Conservation (phyloP, 192 early-diverging fungal genomes). For the Coemansia nantahalensis region DNA sequence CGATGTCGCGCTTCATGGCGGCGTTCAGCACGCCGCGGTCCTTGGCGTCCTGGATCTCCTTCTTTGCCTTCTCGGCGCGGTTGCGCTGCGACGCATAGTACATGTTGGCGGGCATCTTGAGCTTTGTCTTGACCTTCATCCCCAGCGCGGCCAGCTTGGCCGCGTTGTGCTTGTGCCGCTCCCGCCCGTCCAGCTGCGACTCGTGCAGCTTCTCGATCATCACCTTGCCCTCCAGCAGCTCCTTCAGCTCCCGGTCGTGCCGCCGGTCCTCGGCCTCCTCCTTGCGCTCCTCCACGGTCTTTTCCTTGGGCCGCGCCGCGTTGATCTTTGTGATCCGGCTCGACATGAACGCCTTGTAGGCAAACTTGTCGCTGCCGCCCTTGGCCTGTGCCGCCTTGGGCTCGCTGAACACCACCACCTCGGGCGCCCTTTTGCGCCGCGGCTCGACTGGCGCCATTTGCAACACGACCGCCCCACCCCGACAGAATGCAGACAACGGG, state of each 20-base stretch:
- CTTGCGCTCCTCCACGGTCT: constrained; percentile 74
- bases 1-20: constrained; percentile 31
- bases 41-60: constrained; percentile 32
- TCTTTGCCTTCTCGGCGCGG: constrained; percentile 10
- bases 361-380: constrained; percentile 10
- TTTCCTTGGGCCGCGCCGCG: constrained; percentile 72
- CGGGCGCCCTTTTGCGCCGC: constrained; percentile 14
- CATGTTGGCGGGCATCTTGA: constrained; percentile 32
- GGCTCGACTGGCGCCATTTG: constrained; percentile 6
- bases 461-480: too few relatives aligned
- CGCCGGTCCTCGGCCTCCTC: constrained; percentile 46
- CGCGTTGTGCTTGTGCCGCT: constrained; percentile 42
- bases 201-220: constrained; percentile 49
- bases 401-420: constrained; percentile 38
- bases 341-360: constrained; percentile 46
- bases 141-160: constrained; percentile 36
- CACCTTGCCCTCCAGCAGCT: constrained; percentile 26
- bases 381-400: background rate
- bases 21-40: constrained; percentile 34
- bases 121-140: constrained; percentile 41
- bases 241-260: constrained; percentile 33
- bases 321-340: constrained; percentile 69
- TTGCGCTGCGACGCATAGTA: constrained; percentile 19
- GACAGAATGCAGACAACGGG: too few relatives aligned
- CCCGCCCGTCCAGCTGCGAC: constrained; percentile 37